Evolutionary conservation across 345 rosid genomes (phyloP).

Genomic region (Tarenaya hassleriana): DNA sequence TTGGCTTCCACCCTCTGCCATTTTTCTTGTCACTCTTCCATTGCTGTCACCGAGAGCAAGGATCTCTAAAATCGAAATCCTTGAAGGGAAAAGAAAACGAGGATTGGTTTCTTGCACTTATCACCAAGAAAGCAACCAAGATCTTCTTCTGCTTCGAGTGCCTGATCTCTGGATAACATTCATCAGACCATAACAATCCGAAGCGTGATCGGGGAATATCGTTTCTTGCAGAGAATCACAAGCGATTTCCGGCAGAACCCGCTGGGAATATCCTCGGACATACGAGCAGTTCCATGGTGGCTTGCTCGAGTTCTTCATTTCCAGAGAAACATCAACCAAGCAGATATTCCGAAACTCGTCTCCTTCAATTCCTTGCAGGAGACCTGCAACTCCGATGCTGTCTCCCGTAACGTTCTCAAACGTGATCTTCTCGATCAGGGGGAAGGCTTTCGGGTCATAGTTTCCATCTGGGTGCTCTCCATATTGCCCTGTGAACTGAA

Average conservation of each 20-base stretch:
- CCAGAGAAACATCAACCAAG: slow-evolving; percentile 51
- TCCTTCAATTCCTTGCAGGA: slow-evolving; percentile 79
- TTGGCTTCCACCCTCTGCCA: too few species aligned
- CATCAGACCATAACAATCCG: slow-evolving; percentile 59
- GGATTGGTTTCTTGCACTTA: slow-evolving; percentile 26
- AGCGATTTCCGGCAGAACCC: slow-evolving; percentile 55
- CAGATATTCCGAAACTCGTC: slow-evolving; percentile 63
- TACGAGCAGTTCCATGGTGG: slow-evolving; percentile 77
- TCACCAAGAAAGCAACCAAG: slow-evolving; percentile 18
- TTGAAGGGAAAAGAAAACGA: neutral
- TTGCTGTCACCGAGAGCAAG: too few species aligned
- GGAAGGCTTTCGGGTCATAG: slow-evolving; percentile 69
- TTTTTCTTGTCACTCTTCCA: too few species aligned
- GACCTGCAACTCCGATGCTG: slow-evolving; percentile 59
- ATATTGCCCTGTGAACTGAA: slow-evolving; percentile 61
- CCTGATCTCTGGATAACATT: slow-evolving; percentile 33
- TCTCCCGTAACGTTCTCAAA: slow-evolving; percentile 62
- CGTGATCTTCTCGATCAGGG: slow-evolving; percentile 58
- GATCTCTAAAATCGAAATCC: slow-evolving; percentile 22
- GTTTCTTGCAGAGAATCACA: slow-evolving; percentile 56
- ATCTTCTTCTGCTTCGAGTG: slow-evolving; percentile 20
- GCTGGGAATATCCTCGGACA: slow-evolving; percentile 69
- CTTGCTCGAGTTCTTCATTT: slow-evolving; percentile 28
- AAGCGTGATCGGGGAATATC: slow-evolving; percentile 52
- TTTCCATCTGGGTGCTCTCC: slow-evolving; percentile 87